Base-by-base conservation (phyloP, 78 protist genomes). In the Creolimax fragrantissima region DNA sequence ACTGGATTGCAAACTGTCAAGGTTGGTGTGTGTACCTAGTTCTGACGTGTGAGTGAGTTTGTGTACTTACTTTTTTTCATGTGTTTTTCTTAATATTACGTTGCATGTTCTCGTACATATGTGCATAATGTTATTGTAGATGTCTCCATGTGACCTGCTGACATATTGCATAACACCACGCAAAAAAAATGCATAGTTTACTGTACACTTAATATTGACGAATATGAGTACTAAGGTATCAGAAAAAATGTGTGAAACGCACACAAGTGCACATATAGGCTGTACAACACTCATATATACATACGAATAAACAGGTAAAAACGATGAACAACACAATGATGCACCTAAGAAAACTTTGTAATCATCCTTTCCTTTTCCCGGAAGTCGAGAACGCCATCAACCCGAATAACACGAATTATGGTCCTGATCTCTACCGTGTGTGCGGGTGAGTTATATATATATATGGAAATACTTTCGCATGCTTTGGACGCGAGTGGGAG, bases 341-440 rank as follows among this genome's bases (percentile, higher is more conserved):
- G 98, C 99, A 98, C 88, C 94, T 98, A 42, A 97, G 99, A 43
- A 97, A 97, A 96, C 37, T 95, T 41, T 96, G 97, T 93, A 97
- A 97, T 93, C 99, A 98, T 93, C 99, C 99, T 35, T 98, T 96
- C 91, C 95, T 98, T 58, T 96, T 98, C 85, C 47, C 83, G 43
- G 93, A 84, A 44, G 43, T 88, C 2, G 94, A 88, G 89, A 2
- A 5, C 39, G 6, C 2, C n/a, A 35, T 88, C 66, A 3, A 5
- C 24, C 74, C 39, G 39, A 24, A 24, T 17, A 45, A n/a, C 41
- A n/a, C 32, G 91, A 35, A 32, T 43, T 44, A 3, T 3, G 39
- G 83, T 17, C 66, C 11, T 42, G 74, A 58, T 58, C 74, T 58
- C 74, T n/a, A 58, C 24, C 74, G 24, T 35, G 41, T 4, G 81